phyloP scores from a whole-genome alignment of 2,329 filamentous ascomycete genomes.

The Fusarium luffae region DNA sequence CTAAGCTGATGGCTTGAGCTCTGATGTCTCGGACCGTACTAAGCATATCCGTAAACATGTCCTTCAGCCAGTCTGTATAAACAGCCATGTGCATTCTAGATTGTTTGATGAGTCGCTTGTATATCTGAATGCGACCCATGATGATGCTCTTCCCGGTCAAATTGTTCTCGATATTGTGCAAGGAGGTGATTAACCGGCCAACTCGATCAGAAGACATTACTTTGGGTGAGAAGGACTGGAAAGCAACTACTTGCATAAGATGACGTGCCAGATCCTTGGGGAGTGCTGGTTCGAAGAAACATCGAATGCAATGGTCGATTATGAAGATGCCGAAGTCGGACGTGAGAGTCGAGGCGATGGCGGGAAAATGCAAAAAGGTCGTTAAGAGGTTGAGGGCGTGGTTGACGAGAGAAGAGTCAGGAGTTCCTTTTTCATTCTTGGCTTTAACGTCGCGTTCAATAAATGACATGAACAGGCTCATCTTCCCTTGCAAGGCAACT shows the following conservation, averaged over 20 bases:
- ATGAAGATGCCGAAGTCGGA: conserved; percentile 84
- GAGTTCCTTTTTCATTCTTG: conserved; percentile 64
- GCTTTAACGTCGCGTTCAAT: conserved; percentile 83
- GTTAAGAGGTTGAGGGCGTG: conserved; percentile 82
- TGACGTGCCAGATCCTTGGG: conserved; percentile 84
- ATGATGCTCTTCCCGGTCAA: conserved; percentile 84
- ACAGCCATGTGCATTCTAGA: conserved; percentile 75
- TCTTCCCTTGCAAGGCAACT: conserved; percentile 77
- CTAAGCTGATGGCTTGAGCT: conserved; percentile 77
- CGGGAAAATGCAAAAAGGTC: conserved; percentile 78
- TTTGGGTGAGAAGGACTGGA: conserved; percentile 80
- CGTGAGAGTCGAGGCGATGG: conserved; percentile 76
- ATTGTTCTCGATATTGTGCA: conserved; percentile 78
- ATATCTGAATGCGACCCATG: conserved; percentile 80
- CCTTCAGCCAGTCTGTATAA: conserved; percentile 81
- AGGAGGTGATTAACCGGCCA: conserved; percentile 73
- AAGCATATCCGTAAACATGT: conserved; percentile 84
- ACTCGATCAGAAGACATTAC: conserved; percentile 79
- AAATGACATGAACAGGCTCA: conserved; percentile 81
- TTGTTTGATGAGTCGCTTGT: conserved; percentile 80
- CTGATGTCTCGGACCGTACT: conserved; percentile 82
- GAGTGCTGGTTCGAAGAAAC: conserved; percentile 73
- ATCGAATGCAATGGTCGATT: conserved; percentile 81
- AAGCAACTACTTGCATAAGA: conserved; percentile 81
- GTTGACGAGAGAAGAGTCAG: conserved; percentile 77